Evolutionary conservation across 306 rosid species (phyloP), one percentile per base, ranked within the genome.

Genomic region (Crataegus laevigata): DNA sequence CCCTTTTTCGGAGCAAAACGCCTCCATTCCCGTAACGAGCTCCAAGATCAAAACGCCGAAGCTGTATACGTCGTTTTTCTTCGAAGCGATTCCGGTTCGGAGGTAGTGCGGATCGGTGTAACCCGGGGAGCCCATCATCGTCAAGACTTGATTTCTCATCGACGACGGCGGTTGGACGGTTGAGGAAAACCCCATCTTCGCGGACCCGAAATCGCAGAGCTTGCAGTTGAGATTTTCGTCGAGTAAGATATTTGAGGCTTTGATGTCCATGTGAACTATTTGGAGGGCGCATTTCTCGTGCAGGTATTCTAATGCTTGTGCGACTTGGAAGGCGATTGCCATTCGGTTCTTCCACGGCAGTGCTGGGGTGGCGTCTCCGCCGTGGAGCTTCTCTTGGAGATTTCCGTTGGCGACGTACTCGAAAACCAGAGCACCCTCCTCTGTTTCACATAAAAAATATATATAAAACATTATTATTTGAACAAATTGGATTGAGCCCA

Each of bases 41-140:
- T 87, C 86, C 3, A 87, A 62, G 1, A 87, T 50, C 13, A 87
- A 47, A 0, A 84, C 84, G 8, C 90, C 90, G 29, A 81, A 87
- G 68, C 88, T 79, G 75, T 87, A 87, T 22, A 87, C 74, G 26
- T 87, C 90, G 60, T 81, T 87, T 73, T 87, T 87, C 81, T 87
- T 87, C 5, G 90, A 87, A 5, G 88, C 88, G 47, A 87, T 61
- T 59, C 90, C 90, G 1, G 90, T 87, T 60, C 82, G 75, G 12
- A 87, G 36, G 22, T 87, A 87, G 62, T 81, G 84, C 26, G 90
- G 90, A 72, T 87, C 90, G 3, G 88, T 84, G 75, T 84, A 87
- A 10, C 90, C 90, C 0, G 90, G 90, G 8, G 90, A 87, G 2
- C 90, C 90, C 84, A 79, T 77, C 90, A 87, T 77, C 54, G 68